Evolutionary conservation across 345 rosid genomes (phyloP).

Genomic region (Salix arbutifolia): DNA sequence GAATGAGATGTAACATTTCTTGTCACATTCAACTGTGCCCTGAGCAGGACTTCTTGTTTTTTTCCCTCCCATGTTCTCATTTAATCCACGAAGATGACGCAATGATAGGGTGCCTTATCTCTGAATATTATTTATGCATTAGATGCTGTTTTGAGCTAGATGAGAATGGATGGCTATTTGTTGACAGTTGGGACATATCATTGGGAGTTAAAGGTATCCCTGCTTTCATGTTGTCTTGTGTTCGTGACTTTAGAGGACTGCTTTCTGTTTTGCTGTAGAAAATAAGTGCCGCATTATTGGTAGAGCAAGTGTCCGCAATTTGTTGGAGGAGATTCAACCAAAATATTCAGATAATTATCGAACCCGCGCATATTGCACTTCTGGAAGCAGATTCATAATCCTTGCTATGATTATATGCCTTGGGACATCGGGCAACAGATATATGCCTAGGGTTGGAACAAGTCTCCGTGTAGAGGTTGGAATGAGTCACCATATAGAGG

Average conservation of each 20-base stretch:
- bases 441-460: too few species aligned
- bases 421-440: too few species aligned
- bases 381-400: neutral
- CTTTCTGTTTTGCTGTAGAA: neutral
- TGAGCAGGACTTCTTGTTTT: slow-evolving; percentile 2
- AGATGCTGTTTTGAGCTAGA: neutral
- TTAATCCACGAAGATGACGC: slow-evolving; percentile 1
- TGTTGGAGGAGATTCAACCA: neutral
- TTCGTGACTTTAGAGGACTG: neutral
- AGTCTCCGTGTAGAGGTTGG: too few species aligned
- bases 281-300: too few species aligned
- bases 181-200: neutral
- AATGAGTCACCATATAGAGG: too few species aligned
- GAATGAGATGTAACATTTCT: slow-evolving; percentile 5
- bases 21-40: slow-evolving; percentile 4
- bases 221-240: neutral
- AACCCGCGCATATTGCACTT: neutral
- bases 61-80: too few species aligned
- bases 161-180: neutral
- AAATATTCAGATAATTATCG: neutral
- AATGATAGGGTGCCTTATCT: neutral
- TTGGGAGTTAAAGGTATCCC: neutral
- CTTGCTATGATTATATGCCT: neutral
- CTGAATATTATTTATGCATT: neutral
- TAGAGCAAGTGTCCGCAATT: neutral